Evolutionary conservation across 1,139 yeast species (phyloP), one percentile per base, ranked within the genome.

Genomic region (Taphrina betulina): DNA sequence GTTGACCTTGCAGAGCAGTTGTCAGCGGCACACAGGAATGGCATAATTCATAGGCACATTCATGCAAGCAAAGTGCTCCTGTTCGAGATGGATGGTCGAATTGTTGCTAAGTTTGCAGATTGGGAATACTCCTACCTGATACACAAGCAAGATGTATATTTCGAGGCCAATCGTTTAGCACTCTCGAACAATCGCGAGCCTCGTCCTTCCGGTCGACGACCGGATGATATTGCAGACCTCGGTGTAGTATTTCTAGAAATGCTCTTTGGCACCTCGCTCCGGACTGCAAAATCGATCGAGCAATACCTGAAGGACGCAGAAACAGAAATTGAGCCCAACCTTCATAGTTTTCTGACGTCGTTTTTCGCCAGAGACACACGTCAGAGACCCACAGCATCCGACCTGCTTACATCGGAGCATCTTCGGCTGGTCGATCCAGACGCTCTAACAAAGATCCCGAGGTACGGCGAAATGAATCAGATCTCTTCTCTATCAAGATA

Each of bases 1-100:
- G 83, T 89, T 53, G 94, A 90, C 66, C 65, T 92, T 2, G 72
- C 94, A 23, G 96, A 94, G 54, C 94, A 89, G 1, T 68, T 94
- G 16, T 97, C 92, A 64, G 78, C 78, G 48, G 69, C 92, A 23
- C 97, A 92, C 67, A 87, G 86, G 65, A 73, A 78, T 7, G 96
- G 97, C 0, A 71, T 86, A 52, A 75, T 81, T 14, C 98, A 92
- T 68, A 83, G 83, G 64, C 72, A 78, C 35, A 73, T 94, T 8
- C 78, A 83, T 51, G 74, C 85, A 1, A 78, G 81, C 36, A 80
- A 88, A 0, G 78, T 89, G 5, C 72, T 75, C 22, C 65, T 84
- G 5, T 74, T 75, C 28, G 76, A 77, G 26, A 78, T 76, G 58
- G 56, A 37, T 8, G 42, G 48, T 8, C 14, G 78, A 29, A 74